Base-by-base conservation (phyloP, 345 rosid species). In the Limnanthes douglasii region DNA sequence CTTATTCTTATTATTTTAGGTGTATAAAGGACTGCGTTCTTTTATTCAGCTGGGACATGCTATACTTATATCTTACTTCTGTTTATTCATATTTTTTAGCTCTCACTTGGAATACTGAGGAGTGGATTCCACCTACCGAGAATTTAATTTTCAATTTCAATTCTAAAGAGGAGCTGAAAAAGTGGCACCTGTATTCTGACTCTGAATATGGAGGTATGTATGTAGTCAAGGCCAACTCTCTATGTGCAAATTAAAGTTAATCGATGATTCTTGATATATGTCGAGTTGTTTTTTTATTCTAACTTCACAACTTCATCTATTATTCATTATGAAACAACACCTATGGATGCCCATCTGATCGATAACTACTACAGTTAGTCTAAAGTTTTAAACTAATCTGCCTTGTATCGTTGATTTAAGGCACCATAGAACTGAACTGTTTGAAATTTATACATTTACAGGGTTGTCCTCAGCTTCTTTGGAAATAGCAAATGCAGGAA, bases 111-210 rank as follows among this genome's bases (percentile, higher is more conserved):
- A 82, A 74, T 34, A 51, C 61, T 43, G 97, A 88, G 42, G 95
- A 88, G 47, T 62, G 62, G 68, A 61, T 83, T 39, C 97, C 93
- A 5, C 93, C 97, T 8, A 34, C 34, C 5, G 97, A 88, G 58
- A 83, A 31, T 57, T 43, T 39, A 40, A 65, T 88, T 18, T 88
- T 78, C 64, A 69, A 58, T 51, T 88, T 88, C 57, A 58, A 54
- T 51, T 69, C 95, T 0, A 83, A 55, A 62, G 81, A 82, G 38
- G 86, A 88, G 57, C 56, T 88, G 6, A 83, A 71, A 27, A 73
- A 53, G 51, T 83, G 97, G 97, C 95, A 88, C 65, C 58, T 83
- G 2, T 83, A 76, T 62, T 83, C 97, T 1, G 97, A 83, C 62
- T 72, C 95, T 34, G 90, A 83, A 53, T 88, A 59, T 53, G 97